Conservation (phyloP, 164 flowering plant species). For the Taxillus chinensis region DNA sequence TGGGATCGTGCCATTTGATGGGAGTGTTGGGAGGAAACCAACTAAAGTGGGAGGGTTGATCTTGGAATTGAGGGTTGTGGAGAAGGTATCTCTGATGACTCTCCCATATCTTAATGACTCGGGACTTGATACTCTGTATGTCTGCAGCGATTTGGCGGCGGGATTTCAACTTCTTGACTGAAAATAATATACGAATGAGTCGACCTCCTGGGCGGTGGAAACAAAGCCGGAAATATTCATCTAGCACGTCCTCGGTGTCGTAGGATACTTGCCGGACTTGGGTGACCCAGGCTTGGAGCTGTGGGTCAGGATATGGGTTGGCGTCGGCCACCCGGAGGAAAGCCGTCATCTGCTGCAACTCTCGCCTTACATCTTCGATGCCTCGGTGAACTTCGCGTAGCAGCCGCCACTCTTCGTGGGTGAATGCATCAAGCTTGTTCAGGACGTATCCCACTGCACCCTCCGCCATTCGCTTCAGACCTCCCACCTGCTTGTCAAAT, state of each 20-base stretch:
- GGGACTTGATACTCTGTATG: constrained; percentile 16
- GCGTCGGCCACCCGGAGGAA: constrained; percentile 30
- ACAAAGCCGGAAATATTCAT: constrained; percentile 20
- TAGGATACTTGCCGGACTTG: constrained; percentile 28
- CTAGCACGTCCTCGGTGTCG: constrained; percentile 23
- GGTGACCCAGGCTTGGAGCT: constrained; percentile 24
- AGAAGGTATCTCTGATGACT: constrained; percentile 23
- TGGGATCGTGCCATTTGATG: constrained; percentile 17
- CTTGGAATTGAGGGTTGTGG: not conserved
- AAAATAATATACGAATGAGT: constrained; percentile 5
- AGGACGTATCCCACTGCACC: constrained; percentile 24
- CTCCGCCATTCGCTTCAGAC: constrained; percentile 23
- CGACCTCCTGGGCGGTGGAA: not conserved
- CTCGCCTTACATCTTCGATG: constrained; percentile 23
- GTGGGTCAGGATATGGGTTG: constrained; percentile 14
- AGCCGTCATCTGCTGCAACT: constrained; percentile 27
- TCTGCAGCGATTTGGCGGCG: constrained; percentile 15
- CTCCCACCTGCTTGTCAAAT: no score
- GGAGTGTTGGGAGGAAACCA: not conserved
- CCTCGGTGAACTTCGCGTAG: constrained; percentile 14
- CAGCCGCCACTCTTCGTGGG: constrained; percentile 12
- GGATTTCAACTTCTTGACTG: constrained; percentile 8
- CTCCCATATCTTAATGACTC: constrained; percentile 19
- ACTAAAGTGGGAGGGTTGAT: no score
- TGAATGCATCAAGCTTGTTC: constrained; percentile 19